These are phyloP conservation scores for Sugiyamaella qingdaonensis DNA, from an alignment of 805 yeast species.

Conservation along the genomic window DNA sequence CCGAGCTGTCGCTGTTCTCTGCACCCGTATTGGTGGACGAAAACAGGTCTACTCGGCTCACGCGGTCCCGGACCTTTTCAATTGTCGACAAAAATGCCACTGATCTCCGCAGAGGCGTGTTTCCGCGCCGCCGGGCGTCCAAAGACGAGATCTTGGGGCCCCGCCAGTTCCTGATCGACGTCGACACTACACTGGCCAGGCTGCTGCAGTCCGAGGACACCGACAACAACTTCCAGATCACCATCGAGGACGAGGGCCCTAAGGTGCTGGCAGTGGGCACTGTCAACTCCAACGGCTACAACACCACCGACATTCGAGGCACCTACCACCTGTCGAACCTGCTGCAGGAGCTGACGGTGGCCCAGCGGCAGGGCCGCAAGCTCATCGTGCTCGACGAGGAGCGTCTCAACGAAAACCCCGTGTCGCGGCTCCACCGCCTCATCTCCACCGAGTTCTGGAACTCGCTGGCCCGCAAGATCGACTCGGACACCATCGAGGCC, in stretches of 20 bases:
- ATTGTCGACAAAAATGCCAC: neutral
- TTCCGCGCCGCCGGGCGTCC: slow-evolving; percentile 7
- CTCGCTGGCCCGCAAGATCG: slow-evolving; percentile 65
- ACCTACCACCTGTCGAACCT: slow-evolving; percentile 85
- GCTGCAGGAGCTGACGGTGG: slow-evolving; percentile 83
- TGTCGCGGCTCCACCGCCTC: slow-evolving; percentile 64
- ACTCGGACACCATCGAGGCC: slow-evolving; percentile 53
- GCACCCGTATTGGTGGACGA: too few species aligned
- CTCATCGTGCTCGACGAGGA: slow-evolving; percentile 79
- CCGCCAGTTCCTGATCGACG: slow-evolving; percentile 66
- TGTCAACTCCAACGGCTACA: slow-evolving; percentile 77
- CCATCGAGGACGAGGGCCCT: slow-evolving; percentile 81
- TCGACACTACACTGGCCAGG: slow-evolving; percentile 65
- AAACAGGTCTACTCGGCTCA: slow-evolving; percentile 43
- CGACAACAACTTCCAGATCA: slow-evolving; percentile 76
- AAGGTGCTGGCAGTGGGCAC: slow-evolving; percentile 78
- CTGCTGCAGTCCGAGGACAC: slow-evolving; percentile 77
- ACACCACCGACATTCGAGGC: slow-evolving; percentile 70
- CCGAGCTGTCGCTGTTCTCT: neutral
- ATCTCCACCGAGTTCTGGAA: slow-evolving; percentile 80
- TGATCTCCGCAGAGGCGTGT: slow-evolving; percentile 19
- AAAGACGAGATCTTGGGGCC: slow-evolving; percentile 24
- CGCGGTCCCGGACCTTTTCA: slow-evolving; percentile 8
- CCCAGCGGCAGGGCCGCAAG: slow-evolving; percentile 72
- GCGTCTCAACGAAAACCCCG: slow-evolving; percentile 83